Conservation (phyloP, 2,329 filamentous ascomycete genomes). For the Calonectria montana region DNA sequence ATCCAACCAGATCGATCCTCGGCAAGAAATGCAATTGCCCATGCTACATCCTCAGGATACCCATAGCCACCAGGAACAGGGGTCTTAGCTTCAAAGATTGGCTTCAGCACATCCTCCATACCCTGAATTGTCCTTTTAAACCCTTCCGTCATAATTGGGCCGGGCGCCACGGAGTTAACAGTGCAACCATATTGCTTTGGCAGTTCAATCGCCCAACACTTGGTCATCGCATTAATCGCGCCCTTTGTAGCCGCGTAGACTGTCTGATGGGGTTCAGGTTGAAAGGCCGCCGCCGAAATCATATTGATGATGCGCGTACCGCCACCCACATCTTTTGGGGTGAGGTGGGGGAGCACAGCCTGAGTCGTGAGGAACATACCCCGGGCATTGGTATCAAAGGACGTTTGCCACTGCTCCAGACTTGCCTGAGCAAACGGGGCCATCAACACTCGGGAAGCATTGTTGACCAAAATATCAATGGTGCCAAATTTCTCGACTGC, state of each 20-base stretch:
- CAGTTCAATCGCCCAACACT: conserved; percentile 52
- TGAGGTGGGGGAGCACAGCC: background rate
- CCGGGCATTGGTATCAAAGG: background rate
- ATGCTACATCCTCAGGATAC: background rate
- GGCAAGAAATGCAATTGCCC: background rate
- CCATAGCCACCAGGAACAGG: background rate
- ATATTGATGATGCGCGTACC: background rate
- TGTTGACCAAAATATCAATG: background rate
- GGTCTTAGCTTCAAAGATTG: background rate
- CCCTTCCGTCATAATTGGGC: background rate
- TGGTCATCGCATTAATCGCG: background rate
- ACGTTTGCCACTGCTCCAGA: background rate
- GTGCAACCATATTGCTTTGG: conserved; percentile 47
- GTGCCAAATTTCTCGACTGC: background rate
- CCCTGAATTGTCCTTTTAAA: background rate
- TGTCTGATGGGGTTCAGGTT: background rate
- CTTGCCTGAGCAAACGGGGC: background rate
- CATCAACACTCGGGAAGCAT: background rate
- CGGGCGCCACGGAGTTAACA: background rate
- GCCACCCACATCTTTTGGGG: background rate
- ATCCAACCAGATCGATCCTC: background rate
- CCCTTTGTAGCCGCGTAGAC: background rate
- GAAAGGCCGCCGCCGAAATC: background rate
- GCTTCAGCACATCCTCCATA: background rate
- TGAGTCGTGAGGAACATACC: background rate